Conservation (phyloP, 1,284 basidiomycete species). For the Fomitopsis betulina region DNA sequence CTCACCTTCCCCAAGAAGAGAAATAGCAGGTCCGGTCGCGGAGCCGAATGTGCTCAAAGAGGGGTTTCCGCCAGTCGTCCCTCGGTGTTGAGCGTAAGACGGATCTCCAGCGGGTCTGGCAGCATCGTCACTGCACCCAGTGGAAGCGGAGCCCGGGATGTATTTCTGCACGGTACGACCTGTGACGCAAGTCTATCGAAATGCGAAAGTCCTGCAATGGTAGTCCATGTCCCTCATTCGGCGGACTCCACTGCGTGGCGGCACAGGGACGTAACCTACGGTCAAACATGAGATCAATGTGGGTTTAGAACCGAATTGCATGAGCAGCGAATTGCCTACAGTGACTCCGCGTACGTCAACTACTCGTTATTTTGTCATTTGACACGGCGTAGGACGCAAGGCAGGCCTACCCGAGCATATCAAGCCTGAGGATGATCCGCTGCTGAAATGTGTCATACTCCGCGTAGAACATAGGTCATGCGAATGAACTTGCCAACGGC, state of each 20-base stretch:
- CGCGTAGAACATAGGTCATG: neutral
- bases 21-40: neutral
- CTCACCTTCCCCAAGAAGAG: neutral
- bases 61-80: neutral
- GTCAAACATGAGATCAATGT: neutral
- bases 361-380: too few species aligned
- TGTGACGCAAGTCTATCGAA: neutral
- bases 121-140: neutral
- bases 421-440: neutral
- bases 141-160: neutral
- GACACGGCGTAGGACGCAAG: neutral
- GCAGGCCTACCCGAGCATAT: neutral
- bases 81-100: neutral
- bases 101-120: neutral
- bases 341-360: neutral
- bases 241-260: neutral
- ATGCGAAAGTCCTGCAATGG: neutral
- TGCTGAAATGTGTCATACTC: neutral
- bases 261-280: neutral
- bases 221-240: neutral
- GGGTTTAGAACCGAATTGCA: neutral
- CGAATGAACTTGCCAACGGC: neutral
- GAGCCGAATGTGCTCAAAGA: neutral
- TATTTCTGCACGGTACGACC: neutral
- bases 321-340: neutral